Conservation (phyloP, 352 stramenopile species). For the Phytopythium aichiense region DNA sequence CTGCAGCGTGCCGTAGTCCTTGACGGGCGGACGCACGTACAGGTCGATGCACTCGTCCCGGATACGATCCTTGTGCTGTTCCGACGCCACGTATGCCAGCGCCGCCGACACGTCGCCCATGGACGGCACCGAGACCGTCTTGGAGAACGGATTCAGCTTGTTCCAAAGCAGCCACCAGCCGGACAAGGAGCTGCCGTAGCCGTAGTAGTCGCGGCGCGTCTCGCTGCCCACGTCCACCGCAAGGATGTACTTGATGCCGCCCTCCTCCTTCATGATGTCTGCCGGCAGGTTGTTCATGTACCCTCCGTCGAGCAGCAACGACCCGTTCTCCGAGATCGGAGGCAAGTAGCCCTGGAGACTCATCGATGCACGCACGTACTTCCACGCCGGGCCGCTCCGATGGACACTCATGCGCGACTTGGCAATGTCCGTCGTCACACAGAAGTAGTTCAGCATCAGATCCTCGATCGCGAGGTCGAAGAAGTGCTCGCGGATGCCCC, state of each 20-base stretch:
- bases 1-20: conserved; percentile 88
- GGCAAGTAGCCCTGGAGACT: conserved; percentile 90
- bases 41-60: conserved; percentile 85
- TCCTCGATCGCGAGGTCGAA: conserved; percentile 85
- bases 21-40: conserved; percentile 86
- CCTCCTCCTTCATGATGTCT: conserved; percentile 89
- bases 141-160: conserved; percentile 87
- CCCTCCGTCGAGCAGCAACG: conserved; percentile 85
- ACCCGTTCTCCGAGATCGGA: conserved; percentile 86
- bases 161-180: conserved; percentile 92
- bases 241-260: conserved; percentile 87
- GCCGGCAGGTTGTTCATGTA: conserved; percentile 94
- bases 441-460: conserved; percentile 92
- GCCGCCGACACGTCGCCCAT: conserved; percentile 91
- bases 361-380: conserved; percentile 91
- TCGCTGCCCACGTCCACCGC: conserved; percentile 89
- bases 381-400: conserved; percentile 82
- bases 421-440: conserved; percentile 90
- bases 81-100: conserved; percentile 87
- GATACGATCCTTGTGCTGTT: conserved; percentile 86
- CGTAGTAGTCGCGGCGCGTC: conserved; percentile 64
- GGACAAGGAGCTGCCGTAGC: conserved; percentile 76
- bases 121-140: conserved; percentile 86
- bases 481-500: conserved; percentile 65
- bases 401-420: conserved; percentile 87